Percentiles rank a stretch among this genome's conserved stretches.
Evolutionary conservation across 2,329 filamentous ascomycete species (phyloP).

Genomic region (Calonectria hongkongensis): DNA sequence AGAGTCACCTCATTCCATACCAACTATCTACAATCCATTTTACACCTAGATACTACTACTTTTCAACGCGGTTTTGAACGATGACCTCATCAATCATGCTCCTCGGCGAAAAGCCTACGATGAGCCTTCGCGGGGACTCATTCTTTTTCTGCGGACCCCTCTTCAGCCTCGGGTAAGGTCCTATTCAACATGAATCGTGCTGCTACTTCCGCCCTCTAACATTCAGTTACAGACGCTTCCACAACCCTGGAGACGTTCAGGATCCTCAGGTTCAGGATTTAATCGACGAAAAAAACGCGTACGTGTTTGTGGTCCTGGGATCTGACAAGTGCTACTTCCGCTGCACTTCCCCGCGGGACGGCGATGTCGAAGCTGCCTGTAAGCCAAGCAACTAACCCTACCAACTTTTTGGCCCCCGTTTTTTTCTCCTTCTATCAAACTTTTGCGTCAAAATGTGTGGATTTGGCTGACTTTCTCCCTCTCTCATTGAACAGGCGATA

Average conservation of each 20-base stretch:
- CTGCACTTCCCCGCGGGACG: conserved; percentile 43
- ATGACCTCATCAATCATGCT: conserved; percentile 25
- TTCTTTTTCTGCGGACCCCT: conserved; percentile 50
- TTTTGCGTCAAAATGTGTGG: neutral
- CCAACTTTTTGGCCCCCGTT: neutral
- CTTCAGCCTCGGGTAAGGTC: conserved; percentile 47
- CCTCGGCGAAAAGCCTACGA: conserved; percentile 39
- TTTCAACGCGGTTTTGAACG: neutral
- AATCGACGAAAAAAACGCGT: conserved; percentile 24
- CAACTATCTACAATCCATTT: neutral
- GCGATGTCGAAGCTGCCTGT: conserved; percentile 45
- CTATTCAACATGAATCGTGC: neutral
- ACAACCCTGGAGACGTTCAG: neutral
- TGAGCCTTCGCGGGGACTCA: conserved; percentile 46
- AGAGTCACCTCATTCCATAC: neutral
- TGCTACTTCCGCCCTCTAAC: neutral
- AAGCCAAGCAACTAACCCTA: conserved; percentile 9
- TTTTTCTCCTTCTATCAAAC: neutral
- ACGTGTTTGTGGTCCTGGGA: conserved; percentile 49
- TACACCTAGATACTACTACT: neutral
- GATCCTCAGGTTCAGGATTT: conserved; percentile 37
- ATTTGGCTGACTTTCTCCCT: neutral
- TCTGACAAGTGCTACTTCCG: conserved; percentile 47
- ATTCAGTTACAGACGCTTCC: conserved; percentile 32
- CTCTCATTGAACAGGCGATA: conserved; percentile 32